Conservation (phyloP, 2,329 filamentous ascomycete species). For the Cladosporium sp. region DNA sequence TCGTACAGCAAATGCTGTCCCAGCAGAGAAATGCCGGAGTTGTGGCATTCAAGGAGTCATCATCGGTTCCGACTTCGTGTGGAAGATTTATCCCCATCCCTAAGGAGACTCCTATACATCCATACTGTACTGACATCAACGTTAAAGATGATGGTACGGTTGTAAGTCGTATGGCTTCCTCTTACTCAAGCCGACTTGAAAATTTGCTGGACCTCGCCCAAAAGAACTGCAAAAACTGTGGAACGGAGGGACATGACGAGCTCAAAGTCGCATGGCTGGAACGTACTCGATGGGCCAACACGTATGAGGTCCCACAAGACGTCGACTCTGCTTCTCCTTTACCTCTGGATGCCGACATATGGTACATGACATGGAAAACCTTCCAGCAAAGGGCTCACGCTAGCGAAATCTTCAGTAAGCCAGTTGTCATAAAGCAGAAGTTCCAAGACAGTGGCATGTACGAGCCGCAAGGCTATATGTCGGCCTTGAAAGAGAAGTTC, state of each 20-base stretch:
- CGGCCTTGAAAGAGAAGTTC: neutral
- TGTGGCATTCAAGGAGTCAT: neutral
- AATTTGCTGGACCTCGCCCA: neutral
- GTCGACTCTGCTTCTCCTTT: neutral
- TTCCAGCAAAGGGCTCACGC: neutral
- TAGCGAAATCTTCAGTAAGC: neutral
- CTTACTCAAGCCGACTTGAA: neutral
- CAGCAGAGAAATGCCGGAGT: neutral
- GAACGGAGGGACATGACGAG: neutral
- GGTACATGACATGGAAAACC: constrained; percentile 4
- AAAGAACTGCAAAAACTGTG: neutral
- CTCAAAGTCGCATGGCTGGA: neutral
- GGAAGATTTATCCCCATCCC: neutral
- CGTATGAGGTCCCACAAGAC: neutral
- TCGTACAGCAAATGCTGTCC: neutral
- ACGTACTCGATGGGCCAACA: neutral
- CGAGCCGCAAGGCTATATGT: neutral
- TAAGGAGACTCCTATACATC: neutral
- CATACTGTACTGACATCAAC: neutral
- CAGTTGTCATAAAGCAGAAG: constrained; percentile 7
- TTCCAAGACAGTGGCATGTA: constrained; percentile 12
- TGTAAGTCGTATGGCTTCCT: neutral
- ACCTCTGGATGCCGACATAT: neutral
- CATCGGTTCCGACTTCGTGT: neutral
- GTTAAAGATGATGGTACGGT: neutral